A percentile compares a stretch with the other conserved stretches of the same genome.
Evolutionary conservation across 305 asterid genomes (phyloP).

Genomic region (Fraxinus velutina): DNA sequence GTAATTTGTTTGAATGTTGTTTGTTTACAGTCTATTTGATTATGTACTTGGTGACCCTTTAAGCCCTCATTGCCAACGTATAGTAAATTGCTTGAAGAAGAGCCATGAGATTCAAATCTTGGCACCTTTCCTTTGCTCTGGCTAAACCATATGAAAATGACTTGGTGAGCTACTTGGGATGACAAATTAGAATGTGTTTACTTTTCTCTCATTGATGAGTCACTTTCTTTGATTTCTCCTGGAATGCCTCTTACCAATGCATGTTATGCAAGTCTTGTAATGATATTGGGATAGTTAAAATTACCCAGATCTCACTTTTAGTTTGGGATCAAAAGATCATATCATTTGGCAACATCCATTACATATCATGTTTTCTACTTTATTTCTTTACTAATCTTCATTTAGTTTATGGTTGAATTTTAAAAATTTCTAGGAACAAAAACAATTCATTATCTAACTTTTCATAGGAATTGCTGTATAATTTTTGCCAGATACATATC

Average conservation of each 20-base stretch:
- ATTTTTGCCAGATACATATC: slow-evolving; percentile 63
- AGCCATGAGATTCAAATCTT: not conserved
- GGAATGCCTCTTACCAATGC: not conserved
- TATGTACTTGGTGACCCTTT: not conserved
- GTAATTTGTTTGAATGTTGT: not conserved
- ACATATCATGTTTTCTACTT: not conserved
- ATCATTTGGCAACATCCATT: not conserved
- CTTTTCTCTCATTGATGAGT: not conserved
- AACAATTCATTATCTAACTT: not conserved
- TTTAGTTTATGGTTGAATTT: slow-evolving; percentile 13
- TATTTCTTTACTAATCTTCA: slow-evolving; percentile 11
- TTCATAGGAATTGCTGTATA: slow-evolving; percentile 18
- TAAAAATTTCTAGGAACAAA: slow-evolving; percentile 17
- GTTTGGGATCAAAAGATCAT: not conserved
- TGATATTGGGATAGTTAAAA: not conserved
- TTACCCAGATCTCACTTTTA: not conserved
- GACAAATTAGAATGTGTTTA: not conserved
- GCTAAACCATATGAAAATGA: not conserved
- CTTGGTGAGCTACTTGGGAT: not conserved
- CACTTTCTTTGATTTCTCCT: not conserved
- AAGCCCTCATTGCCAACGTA: not conserved
- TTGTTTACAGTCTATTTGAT: not conserved
- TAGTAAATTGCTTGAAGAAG: not conserved
- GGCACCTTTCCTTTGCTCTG: not conserved
- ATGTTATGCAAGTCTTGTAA: not conserved